Conservation (phyloP, 1,284 basidiomycete species). For the Ustilago sp. region DNA sequence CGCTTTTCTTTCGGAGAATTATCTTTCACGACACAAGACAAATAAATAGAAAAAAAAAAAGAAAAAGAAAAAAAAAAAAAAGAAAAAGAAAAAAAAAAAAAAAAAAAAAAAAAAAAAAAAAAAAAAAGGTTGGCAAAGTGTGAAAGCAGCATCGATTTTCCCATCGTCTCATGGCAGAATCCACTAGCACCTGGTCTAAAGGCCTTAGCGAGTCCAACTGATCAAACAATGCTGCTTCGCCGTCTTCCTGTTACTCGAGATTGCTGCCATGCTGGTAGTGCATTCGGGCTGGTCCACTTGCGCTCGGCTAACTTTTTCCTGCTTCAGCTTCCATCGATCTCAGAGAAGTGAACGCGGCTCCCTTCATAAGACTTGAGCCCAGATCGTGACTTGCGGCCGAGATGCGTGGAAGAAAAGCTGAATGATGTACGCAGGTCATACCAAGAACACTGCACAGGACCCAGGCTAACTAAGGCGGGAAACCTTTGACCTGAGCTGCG, state of each 20-base stretch:
- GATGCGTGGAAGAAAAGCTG: not conserved
- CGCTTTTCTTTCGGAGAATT: not conserved
- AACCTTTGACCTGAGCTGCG: not conserved
- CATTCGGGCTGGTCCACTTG: not conserved
- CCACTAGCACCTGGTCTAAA: not conserved
- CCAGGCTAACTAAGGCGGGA: too few relatives aligned
- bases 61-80: too few relatives aligned
- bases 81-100: too few relatives aligned
- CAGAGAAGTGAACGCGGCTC: not conserved
- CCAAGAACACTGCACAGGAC: not conserved
- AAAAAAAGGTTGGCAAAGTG: not conserved
- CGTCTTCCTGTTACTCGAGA: not conserved
- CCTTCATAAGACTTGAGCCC: not conserved
- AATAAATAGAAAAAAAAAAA: too few relatives aligned
- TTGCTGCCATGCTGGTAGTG: too few relatives aligned
- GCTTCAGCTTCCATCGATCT: not conserved
- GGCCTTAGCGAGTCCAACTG: conserved; percentile 1
- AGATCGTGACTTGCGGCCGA: not conserved
- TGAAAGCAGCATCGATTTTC: conserved; percentile 5
- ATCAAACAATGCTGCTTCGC: not conserved
- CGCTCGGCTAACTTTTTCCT: not conserved
- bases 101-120: too few relatives aligned
- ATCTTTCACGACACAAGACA: not conserved
- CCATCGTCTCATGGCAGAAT: conserved; percentile 2
- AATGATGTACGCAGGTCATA: not conserved